These are phyloP conservation scores for Pichia sp. DNA, from an alignment of 1,139 yeast species.

Conservation along the genomic window DNA sequence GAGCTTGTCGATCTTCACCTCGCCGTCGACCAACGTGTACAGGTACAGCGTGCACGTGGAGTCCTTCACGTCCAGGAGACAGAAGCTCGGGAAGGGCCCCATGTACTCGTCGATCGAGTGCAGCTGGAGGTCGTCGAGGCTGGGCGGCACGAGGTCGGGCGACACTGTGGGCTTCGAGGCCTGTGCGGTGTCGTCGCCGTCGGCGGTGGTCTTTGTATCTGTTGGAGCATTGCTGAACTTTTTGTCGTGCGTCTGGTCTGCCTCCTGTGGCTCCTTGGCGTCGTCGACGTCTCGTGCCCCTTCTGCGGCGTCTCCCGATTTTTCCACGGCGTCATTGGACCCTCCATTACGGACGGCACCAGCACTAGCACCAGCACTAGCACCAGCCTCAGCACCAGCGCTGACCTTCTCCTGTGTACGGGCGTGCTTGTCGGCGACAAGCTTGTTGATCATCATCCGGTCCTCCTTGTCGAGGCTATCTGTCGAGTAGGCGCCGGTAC, in stretches of 20 bases:
- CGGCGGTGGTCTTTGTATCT: too few species aligned
- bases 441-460: conserved; percentile 4
- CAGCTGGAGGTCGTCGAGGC: background rate
- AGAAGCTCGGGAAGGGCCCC: conserved; percentile 76
- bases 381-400: background rate
- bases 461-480: conserved; percentile 74
- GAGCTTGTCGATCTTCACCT: conserved; percentile 88
- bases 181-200: background rate
- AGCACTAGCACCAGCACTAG: background rate
- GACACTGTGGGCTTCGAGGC: conserved; percentile 6
- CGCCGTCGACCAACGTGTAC: conserved; percentile 74
- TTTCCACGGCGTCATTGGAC: background rate
- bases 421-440: conserved; percentile 5
- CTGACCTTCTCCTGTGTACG: background rate
- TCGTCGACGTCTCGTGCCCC: background rate
- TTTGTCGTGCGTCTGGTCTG: background rate
- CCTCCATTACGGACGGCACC: background rate
- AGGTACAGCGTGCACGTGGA: conserved; percentile 75
- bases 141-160: background rate
- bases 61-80: conserved; percentile 79
- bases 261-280: background rate
- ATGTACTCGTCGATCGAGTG: conserved; percentile 35
- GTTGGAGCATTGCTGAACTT: too few species aligned
- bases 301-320: background rate
- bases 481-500: conserved; percentile 85